Evolutionary conservation across 805 yeast species (phyloP), one percentile per base, ranked within the genome.

Genomic region (Kazachstania psychrophila): DNA sequence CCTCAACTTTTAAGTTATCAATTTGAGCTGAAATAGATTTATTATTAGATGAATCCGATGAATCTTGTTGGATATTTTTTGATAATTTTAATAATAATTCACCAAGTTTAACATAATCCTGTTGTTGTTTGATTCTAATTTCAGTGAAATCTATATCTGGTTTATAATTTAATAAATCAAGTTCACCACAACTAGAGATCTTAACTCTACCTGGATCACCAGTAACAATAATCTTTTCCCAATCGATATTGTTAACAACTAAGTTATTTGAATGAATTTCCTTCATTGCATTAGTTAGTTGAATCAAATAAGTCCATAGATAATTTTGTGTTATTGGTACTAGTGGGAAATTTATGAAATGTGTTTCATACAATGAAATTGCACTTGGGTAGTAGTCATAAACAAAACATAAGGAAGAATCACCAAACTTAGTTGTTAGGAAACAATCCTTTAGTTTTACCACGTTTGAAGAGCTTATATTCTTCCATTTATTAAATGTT

Each of bases 301-400:
- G 97, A 13, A 78, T 69, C 36, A 82, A 58, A 48, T 86, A 84
- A 23, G 65, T 61, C 96, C 96, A 86, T 31, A 89, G 58, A 9
- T 73, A 52, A 7, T 74, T 72, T 52, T 79, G 87, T 0, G 79
- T 75, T 2, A 83, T 45, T 9, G 54, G 51, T 15, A 41, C 45
- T 13, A 46, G 33, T 9, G 55, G 58, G 39, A 49, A 49, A 36
- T 51, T 49, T 33, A 68, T 65, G 46, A 76, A 67, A 61, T 85
- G 92, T 14, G 70, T 67, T 42, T 86, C 95, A 39, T 67, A 64
- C 33, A 89, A 62, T 1, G 94, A 82, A 38, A 65, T 64, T 1
- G 94, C 71, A 42, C 75, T 66, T 17, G 98, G 96, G 57, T 72
- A 83, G 56, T 76, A 92, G 52, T 89, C 96, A 60, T 86, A 85